These are phyloP conservation scores for Fusarium tuaranense DNA, from an alignment of 2,329 filamentous ascomycete species.

Conservation along the genomic window DNA sequence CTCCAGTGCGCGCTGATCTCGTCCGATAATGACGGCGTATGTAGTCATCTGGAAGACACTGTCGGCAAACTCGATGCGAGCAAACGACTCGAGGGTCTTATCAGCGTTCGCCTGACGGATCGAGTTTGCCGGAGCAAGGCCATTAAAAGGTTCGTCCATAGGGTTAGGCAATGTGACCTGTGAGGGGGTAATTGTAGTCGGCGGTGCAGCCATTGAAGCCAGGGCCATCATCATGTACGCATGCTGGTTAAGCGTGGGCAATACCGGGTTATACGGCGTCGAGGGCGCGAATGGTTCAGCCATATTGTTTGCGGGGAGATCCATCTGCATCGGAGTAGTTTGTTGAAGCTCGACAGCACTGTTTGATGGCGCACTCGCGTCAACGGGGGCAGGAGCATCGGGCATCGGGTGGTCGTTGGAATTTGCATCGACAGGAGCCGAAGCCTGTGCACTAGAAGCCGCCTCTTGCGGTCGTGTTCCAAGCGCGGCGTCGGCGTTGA, in stretches of 20 bases:
- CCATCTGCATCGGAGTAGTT: constrained; percentile 36
- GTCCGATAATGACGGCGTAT: constrained; percentile 77
- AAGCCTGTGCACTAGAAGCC: constrained; percentile 22
- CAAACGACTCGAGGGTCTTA: constrained; percentile 66
- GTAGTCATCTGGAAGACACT: constrained; percentile 85
- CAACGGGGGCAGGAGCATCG: constrained; percentile 31
- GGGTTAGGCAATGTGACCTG: constrained; percentile 58
- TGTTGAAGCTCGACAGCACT: constrained; percentile 26
- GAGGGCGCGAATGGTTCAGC: constrained; percentile 46
- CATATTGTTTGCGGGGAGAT: constrained; percentile 30
- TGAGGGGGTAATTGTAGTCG: constrained; percentile 59
- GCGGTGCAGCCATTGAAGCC: constrained; percentile 55
- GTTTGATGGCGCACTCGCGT: constrained; percentile 15
- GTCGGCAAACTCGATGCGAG: constrained; percentile 76
- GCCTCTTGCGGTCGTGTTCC: constrained; percentile 34
- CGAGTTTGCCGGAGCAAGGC: constrained; percentile 46
- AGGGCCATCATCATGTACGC: constrained; percentile 61
- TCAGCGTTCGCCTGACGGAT: constrained; percentile 50
- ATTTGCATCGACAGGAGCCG: constrained; percentile 20
- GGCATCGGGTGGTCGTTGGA: constrained; percentile 38
- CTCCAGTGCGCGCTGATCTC: constrained; percentile 71
- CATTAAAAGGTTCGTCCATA: constrained; percentile 47
- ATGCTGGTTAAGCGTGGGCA: constrained; percentile 52
- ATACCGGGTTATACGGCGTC: constrained; percentile 50
- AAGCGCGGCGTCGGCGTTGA: constrained; percentile 25